phyloP scores from a whole-genome alignment of 106 monocot genomes.

The Ottelia alismoides region DNA sequence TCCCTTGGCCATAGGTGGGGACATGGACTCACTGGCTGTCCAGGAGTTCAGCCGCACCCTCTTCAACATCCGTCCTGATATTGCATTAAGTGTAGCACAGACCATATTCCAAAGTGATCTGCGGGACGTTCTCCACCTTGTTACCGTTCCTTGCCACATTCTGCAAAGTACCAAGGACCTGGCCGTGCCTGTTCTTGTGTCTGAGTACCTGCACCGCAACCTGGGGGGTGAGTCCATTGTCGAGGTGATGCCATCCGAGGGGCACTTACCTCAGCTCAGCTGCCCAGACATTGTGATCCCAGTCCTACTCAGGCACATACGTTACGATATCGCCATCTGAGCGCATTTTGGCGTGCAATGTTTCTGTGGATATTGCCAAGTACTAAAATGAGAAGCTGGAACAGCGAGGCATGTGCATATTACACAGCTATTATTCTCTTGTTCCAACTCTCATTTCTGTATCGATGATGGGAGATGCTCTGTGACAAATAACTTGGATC shows the following conservation, averaged over 20 bases:
- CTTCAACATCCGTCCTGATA: conserved; percentile 95
- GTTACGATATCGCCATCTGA: conserved; percentile 44
- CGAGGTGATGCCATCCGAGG: conserved; percentile 85
- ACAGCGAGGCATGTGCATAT: too few species aligned
- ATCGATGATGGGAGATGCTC: too few species aligned
- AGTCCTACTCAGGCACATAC: conserved; percentile 75
- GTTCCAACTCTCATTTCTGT: too few species aligned
- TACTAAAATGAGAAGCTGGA: too few species aligned
- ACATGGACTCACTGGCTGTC: conserved; percentile 90
- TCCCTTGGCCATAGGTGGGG: conserved; percentile 68
- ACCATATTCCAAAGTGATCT: conserved; percentile 84
- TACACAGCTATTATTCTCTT: too few species aligned
- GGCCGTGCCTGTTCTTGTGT: conserved; percentile 76
- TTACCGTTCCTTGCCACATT: conserved; percentile 88
- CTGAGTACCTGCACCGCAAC: conserved; percentile 78
- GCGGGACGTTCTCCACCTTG: conserved; percentile 31
- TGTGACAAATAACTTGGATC: too few species aligned
- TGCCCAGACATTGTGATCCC: conserved; percentile 81
- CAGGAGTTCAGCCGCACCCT: conserved; percentile 97
- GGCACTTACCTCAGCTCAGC: conserved; percentile 92
- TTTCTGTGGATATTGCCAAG: too few species aligned
- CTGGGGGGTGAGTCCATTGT: conserved; percentile 78
- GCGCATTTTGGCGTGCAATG: too few species aligned
- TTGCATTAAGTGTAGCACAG: conserved; percentile 68
- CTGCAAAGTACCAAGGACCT: conserved; percentile 90